Evolutionary conservation across 306 rosid genomes (phyloP).

Genomic region (Cicer pinnatifidum): DNA sequence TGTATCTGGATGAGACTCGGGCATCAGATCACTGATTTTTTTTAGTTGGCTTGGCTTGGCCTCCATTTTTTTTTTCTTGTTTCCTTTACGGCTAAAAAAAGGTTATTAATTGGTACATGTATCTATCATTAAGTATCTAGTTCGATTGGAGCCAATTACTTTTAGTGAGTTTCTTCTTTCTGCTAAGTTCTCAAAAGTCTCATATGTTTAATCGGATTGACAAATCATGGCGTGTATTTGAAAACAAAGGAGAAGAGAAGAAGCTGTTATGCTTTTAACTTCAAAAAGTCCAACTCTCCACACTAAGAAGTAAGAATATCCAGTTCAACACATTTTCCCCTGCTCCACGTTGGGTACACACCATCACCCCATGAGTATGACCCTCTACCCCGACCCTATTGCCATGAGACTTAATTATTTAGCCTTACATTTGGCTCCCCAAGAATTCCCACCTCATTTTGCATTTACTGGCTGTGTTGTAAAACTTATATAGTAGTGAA

Average conservation of each 20-base stretch:
- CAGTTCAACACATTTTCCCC: neutral
- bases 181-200: too few relatives aligned
- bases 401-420: neutral
- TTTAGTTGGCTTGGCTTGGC: neutral
- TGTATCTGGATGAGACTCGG: neutral
- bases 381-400: neutral
- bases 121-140: neutral
- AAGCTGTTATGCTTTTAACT: too few relatives aligned
- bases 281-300: neutral
- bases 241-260: too few relatives aligned
- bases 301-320: neutral
- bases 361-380: neutral
- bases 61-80: neutral
- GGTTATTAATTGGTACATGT: neutral
- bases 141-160: neutral
- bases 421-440: neutral
- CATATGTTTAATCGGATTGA: too few relatives aligned
- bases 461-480: neutral
- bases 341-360: neutral
- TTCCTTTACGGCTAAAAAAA: neutral
- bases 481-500: neutral
- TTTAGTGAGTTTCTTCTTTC: too few relatives aligned
- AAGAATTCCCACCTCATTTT: neutral
- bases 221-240: too few relatives aligned
- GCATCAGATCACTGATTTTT: neutral